A percentile compares a stretch with the other conserved stretches of the same genome.
phyloP scores from a whole-genome alignment of 2,329 filamentous ascomycete genomes.

The Chrysoporthe puriensis region DNA sequence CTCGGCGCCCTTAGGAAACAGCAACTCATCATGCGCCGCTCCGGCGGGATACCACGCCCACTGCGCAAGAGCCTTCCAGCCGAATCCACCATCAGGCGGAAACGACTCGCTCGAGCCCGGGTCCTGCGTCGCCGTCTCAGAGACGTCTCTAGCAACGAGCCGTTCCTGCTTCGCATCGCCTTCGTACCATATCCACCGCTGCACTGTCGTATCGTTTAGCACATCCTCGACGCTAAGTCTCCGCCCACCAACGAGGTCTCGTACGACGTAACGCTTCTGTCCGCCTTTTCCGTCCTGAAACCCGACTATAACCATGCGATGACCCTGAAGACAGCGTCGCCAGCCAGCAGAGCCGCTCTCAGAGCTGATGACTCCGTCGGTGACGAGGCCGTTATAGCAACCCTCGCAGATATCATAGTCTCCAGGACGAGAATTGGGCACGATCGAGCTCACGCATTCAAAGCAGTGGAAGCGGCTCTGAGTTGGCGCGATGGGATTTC shows the following conservation, averaged over 20 bases:
- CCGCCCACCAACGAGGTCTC: slow-evolving; percentile 78
- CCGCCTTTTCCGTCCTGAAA: slow-evolving; percentile 72
- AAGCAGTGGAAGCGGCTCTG: slow-evolving; percentile 80
- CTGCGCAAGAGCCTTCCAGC: slow-evolving; percentile 63
- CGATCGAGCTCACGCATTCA: slow-evolving; percentile 62
- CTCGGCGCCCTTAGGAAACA: slow-evolving; percentile 83
- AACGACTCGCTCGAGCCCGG: slow-evolving; percentile 48
- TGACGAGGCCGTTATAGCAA: slow-evolving; percentile 74
- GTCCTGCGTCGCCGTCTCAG: slow-evolving; percentile 45
- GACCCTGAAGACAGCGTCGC: slow-evolving; percentile 78
- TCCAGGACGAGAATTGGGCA: slow-evolving; percentile 56
- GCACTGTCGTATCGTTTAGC: slow-evolving; percentile 41
- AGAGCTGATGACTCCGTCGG: slow-evolving; percentile 65
- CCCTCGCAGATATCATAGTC: slow-evolving; percentile 83
- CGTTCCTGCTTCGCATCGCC: slow-evolving; percentile 45
- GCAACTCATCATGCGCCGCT: slow-evolving; percentile 71
- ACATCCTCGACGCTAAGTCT: slow-evolving; percentile 64
- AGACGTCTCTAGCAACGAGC: slow-evolving; percentile 56
- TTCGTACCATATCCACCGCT: slow-evolving; percentile 57
- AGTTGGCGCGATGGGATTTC: slow-evolving; percentile 69
- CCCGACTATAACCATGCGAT: slow-evolving; percentile 81
- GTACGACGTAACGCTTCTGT: slow-evolving; percentile 67
- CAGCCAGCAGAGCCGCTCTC: slow-evolving; percentile 82
- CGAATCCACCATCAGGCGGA: slow-evolving; percentile 77
- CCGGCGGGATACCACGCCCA: slow-evolving; percentile 80